Conservation (phyloP, 2,329 filamentous ascomycete genomes). For the Macroventuria anomochaeta region DNA sequence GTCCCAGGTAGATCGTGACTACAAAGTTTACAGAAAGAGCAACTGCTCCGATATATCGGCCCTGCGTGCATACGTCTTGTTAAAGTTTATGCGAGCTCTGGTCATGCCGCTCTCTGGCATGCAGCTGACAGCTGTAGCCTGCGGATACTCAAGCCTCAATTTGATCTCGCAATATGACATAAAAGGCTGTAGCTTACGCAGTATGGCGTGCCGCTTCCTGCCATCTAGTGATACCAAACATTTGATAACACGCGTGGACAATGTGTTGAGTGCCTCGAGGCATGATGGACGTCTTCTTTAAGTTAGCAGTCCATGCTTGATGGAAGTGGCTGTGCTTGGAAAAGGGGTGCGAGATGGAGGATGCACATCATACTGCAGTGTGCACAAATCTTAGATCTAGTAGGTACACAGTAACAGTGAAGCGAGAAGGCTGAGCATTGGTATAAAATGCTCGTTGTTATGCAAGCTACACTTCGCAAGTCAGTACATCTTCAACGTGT, state of each 20-base stretch:
- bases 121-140: slow-evolving; percentile 4
- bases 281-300: not conserved
- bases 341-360: not conserved
- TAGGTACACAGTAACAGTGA: not conserved
- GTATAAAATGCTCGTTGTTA: not conserved
- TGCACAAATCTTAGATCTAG: slow-evolving; percentile 4
- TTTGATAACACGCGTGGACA: not conserved
- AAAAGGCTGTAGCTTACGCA: not conserved
- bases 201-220: not conserved
- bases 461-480: not conserved
- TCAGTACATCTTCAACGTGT: not conserved
- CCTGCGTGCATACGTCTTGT: slow-evolving; percentile 3
- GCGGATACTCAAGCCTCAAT: not conserved
- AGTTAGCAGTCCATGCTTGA: slow-evolving; percentile 3
- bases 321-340: slow-evolving; percentile 8
- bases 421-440: not conserved
- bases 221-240: not conserved
- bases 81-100: not conserved
- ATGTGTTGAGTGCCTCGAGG: not conserved
- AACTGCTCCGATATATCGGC: slow-evolving; percentile 1
- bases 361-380: slow-evolving; percentile 5
- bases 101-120: not conserved
- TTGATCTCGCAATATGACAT: not conserved
- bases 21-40: not conserved
- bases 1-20: not conserved